Conservation (phyloP, 768 basidiomycete species). For the Naganishia friedmannii region DNA sequence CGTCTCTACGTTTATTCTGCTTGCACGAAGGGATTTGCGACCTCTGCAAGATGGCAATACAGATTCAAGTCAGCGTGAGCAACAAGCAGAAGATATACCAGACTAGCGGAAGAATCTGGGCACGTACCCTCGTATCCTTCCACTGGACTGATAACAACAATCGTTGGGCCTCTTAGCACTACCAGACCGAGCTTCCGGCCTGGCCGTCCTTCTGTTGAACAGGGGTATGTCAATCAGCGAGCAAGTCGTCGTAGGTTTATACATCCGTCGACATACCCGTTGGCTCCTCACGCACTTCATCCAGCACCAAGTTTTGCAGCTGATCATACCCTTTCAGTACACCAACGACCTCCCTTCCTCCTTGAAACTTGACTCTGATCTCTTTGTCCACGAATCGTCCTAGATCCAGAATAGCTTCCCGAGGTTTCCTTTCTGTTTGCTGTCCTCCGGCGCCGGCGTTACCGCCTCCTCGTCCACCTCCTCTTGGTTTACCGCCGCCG, state of each 20-base stretch:
- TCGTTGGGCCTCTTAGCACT: conserved; percentile 88
- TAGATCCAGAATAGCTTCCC: conserved; percentile 92
- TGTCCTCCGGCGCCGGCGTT: conserved; percentile 55
- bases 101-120: not conserved
- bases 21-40: conserved; percentile 74
- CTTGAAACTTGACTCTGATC: conserved; percentile 96
- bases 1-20: conserved; percentile 26
- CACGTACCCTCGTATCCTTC: conserved; percentile 73
- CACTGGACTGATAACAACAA: conserved; percentile 87
- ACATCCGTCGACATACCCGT: conserved; percentile 58
- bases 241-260: not conserved
- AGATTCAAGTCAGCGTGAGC: not conserved
- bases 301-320: conserved; percentile 90
- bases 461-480: conserved; percentile 58
- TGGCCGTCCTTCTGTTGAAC: conserved; percentile 35
- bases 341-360: conserved; percentile 91
- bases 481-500: conserved; percentile 50
- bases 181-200: conserved; percentile 66
- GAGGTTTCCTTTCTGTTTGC: conserved; percentile 68
- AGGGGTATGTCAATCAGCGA: not conserved
- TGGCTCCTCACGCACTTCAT: conserved; percentile 84
- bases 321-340: conserved; percentile 95
- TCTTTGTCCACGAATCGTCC: conserved; percentile 88
- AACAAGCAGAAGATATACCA: not conserved
- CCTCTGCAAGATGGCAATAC: conserved; percentile 56